These are phyloP conservation scores for Aegilops umbellulata DNA, from an alignment of 176 grass and related monocot genomes.

Conservation along the genomic window DNA sequence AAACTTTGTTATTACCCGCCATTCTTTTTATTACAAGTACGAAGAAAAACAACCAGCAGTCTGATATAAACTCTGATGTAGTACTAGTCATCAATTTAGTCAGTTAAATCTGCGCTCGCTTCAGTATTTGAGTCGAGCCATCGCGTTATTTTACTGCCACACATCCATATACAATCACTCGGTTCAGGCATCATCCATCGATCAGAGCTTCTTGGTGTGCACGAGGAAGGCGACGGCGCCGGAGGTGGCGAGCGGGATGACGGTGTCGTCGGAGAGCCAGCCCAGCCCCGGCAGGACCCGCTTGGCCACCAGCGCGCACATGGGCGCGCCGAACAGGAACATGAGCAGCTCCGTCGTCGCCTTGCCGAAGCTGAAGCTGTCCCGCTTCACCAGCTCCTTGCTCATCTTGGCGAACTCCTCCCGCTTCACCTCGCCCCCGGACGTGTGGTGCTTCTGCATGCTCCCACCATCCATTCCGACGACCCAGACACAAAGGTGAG, in stretches of 20 bases:
- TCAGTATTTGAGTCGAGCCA: no score
- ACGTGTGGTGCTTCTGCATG: constrained; percentile 23
- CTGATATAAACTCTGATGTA: no score
- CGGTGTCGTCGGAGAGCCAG: constrained; percentile 54
- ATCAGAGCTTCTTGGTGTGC: constrained; percentile 46
- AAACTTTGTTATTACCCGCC: neutral
- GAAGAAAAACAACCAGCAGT: no score
- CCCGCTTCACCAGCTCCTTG: constrained; percentile 5
- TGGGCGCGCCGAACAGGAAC: constrained; percentile 46
- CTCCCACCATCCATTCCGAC: no score
- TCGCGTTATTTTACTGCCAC: no score
- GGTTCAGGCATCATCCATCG: no score
- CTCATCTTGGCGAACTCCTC: constrained; percentile 42
- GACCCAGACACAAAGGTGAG: no score
- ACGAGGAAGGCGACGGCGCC: constrained; percentile 37
- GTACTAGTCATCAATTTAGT: no score
- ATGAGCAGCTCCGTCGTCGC: neutral
- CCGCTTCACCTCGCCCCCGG: neutral
- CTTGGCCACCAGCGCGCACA: constrained; percentile 31
- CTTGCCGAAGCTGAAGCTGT: constrained; percentile 44
- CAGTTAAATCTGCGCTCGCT: no score
- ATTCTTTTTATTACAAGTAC: no score
- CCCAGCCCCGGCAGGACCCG: constrained; percentile 48
- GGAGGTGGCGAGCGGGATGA: constrained; percentile 53
- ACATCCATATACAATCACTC: no score